Base-by-base conservation (phyloP, 2,329 filamentous ascomycete genomes). In the Teratosphaeria epicoccoides region DNA sequence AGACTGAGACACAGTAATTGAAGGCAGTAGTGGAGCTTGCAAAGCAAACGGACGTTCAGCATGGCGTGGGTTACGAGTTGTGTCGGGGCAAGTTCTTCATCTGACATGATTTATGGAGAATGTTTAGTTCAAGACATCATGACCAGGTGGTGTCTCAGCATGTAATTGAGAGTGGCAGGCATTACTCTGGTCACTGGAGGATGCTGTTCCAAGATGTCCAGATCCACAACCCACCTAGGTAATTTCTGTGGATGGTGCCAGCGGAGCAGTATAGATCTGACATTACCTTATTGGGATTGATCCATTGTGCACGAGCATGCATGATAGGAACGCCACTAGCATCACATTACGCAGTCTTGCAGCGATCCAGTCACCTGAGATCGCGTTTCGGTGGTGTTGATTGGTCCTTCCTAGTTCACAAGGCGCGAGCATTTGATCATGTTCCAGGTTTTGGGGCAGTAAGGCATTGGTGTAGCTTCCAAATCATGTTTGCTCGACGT, bases 1-100 rank as follows among this genome's bases (percentile, higher is more conserved):
- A 95, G 77, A 94, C 88, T 7, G 63, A 66, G 60, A 62, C 63
- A 17, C 33, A 40, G 33, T 40, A 40, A 17, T 17, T 40, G 33
- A 6, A 7, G n/a, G 33, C 20, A 2, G 6, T 14, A 17, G 33
- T 17, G 7, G 33, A 40, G 33, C 6, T 20, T 40, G n/a, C 20
- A 9, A 40, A 9, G n/a, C 9, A 17, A 20, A 17, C n/a, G 33
- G 33, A 9, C 14, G 5, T 40, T 22, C 20, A 40, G 33, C 33
- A 17, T 40, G n/a, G 33, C 33, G 33, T 20, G 33, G n/a, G 33
- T 1, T 4, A 17, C 9, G 33, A 2, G 17, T 40, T 9, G 14
- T 40, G 33, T n/a, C 10, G n/a, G 33, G n/a, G n/a, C 9, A 17
- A n/a, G n/a, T n/a, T n/a, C 10, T 20, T 6, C 17, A 3, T 20